Percentiles rank a stretch among this genome's conserved stretches.
phyloP scores from a whole-genome alignment of 305 asterid genomes.

The Withania somnifera region DNA sequence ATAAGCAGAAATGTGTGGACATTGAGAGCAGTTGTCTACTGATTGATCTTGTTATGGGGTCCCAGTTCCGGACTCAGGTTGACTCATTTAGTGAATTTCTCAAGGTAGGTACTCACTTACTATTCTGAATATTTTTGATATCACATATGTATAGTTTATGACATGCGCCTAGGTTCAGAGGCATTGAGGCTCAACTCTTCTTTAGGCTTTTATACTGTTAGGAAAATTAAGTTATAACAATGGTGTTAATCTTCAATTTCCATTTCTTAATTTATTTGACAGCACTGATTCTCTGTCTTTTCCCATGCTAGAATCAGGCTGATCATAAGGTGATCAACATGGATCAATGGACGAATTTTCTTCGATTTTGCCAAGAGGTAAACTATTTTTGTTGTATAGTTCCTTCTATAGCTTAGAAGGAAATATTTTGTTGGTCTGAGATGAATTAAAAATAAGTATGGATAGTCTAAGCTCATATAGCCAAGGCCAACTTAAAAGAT shows the following conservation, averaged over 20 bases:
- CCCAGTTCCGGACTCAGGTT: constrained; percentile 51
- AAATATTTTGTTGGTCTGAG: not conserved
- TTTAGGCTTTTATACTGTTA: not conserved
- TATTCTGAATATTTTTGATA: not conserved
- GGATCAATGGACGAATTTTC: constrained; percentile 90
- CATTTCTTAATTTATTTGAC: not conserved
- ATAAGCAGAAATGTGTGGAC: constrained; percentile 68
- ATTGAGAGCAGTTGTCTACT: constrained; percentile 59
- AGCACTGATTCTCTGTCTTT: not conserved
- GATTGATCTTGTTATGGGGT: constrained; percentile 66
- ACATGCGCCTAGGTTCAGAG: not conserved
- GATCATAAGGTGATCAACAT: constrained; percentile 78
- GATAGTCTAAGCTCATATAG: not conserved
- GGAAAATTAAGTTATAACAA: not conserved
- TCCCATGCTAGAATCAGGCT: constrained; percentile 44
- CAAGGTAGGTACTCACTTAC: constrained; percentile 36
- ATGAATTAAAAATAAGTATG: not conserved
- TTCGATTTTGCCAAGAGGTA: constrained; percentile 81
- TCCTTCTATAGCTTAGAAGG: not conserved
- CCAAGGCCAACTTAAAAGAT: not conserved
- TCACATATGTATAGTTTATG: not conserved
- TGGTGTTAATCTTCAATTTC: not conserved
- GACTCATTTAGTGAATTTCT: constrained; percentile 57
- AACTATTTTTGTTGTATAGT: not conserved
- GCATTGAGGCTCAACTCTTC: not conserved